Evolutionary conservation across 2,329 filamentous ascomycete genomes (phyloP), one percentile per base, ranked within the genome.

Genomic region (Tolypocladium sp.): DNA sequence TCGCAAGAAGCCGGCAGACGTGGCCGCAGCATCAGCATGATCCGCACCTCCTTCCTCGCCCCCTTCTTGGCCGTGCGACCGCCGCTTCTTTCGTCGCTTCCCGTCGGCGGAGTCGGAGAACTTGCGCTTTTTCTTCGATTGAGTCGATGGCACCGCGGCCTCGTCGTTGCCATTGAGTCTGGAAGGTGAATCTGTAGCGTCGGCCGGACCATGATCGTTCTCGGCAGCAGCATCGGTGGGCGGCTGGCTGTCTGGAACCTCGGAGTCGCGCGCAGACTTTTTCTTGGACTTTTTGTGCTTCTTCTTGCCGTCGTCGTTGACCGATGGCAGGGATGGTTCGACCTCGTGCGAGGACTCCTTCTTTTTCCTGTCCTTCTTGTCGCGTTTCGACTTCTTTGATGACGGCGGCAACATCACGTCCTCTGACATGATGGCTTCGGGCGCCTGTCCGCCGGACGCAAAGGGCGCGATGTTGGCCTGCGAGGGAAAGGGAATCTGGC

Each of bases 71-170:
- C 66, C 66, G 53, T 64, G 60, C 13, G 68, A 63, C 42, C 65
- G 71, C 22, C 63, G 65, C 64, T 74, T 75, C 66, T 74, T 75
- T 33, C 67, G 65, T 38, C 66, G 64, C 59, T 71, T 71, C n/a
- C 64, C 64, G 12, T 72, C 71, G 7, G 62, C 57, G 2, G 67
- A 66, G 56, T 69, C 67, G 5, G 69, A 67, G 1, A 65, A 58
- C 59, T 69, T 73, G 63, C 72, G 70, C 61, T 74, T 74, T 63
- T 70, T 69, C 60, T 69, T 74, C 20, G 65, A 57, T 22, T 69
- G 66, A 3, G 64, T 60, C 30, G 66, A 63, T 44, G 65, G 59
- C 35, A 62, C 55, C 2, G 58, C 57, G 4, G 56, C 57, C 33
- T 65, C 67, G 12, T 69, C 66, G 42, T 30, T 49, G 57, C 42